Evolutionary conservation across 2,329 filamentous ascomycete species (phyloP).

Genomic region (Claviceps cyperi): DNA sequence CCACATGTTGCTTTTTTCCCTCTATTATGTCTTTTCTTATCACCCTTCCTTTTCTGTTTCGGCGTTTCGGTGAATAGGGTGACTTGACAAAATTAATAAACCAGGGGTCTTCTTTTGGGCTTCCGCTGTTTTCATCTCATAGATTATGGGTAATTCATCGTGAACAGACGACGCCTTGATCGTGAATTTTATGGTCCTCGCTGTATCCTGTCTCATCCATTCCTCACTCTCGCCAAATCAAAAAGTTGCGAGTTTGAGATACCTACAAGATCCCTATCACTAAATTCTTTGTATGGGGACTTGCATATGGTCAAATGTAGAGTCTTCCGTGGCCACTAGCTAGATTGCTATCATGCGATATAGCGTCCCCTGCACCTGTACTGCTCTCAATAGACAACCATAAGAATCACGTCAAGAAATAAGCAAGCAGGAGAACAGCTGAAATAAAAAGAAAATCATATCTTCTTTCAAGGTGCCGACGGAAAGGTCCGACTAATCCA

Average conservation of each 20-base stretch:
- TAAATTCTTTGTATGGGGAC: too few species aligned
- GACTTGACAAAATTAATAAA: conserved; percentile 8
- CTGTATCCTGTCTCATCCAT: too few species aligned
- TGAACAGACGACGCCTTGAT: too few species aligned
- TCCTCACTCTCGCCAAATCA: too few species aligned
- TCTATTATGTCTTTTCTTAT: neutral
- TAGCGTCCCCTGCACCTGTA: too few species aligned
- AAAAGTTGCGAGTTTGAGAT: too few species aligned
- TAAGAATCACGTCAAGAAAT: neutral
- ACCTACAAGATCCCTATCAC: too few species aligned
- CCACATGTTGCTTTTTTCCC: neutral
- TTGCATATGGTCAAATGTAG: too few species aligned
- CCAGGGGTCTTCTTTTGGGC: neutral
- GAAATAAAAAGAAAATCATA: neutral
- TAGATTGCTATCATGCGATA: too few species aligned
- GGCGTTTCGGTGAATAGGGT: conserved; percentile 24
- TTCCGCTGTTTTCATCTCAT: neutral
- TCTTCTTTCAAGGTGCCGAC: conserved; percentile 14
- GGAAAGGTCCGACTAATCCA: conserved; percentile 16
- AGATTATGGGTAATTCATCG: neutral
- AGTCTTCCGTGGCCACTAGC: too few species aligned
- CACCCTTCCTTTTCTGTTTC: conserved; percentile 7
- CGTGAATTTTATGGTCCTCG: too few species aligned
- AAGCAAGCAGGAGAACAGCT: conserved; percentile 8
- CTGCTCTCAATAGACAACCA: neutral